Percentiles rank a stretch among this genome's conserved stretches.
Evolutionary conservation across 2,329 filamentous ascomycete genomes (phyloP).

Genomic region (Onygenales sp.): DNA sequence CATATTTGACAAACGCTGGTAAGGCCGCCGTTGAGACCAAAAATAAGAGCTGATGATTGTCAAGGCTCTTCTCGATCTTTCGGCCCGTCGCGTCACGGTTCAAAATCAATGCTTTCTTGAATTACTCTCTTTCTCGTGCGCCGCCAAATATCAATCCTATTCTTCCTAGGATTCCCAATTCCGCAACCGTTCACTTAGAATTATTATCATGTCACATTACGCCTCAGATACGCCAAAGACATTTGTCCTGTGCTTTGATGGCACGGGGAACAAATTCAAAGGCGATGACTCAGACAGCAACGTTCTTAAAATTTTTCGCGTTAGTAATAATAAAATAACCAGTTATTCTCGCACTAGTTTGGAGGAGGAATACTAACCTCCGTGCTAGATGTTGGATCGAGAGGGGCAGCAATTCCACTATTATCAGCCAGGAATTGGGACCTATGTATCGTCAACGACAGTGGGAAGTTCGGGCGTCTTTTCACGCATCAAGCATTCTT

Average conservation of each 20-base stretch:
- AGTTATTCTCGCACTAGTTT: not conserved
- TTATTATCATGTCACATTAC: slow-evolving; percentile 33
- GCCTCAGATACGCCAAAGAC: slow-evolving; percentile 35
- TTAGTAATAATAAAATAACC: slow-evolving; percentile 3
- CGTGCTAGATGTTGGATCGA: slow-evolving; percentile 31
- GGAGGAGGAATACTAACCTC: not conserved
- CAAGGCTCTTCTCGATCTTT: no score
- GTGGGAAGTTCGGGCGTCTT: slow-evolving; percentile 23
- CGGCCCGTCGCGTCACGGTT: no score
- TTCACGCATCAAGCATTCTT: slow-evolving; percentile 11
- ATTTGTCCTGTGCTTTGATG: slow-evolving; percentile 16
- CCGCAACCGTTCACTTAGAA: not conserved
- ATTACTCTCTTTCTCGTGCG: no score
- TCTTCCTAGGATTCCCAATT: no score
- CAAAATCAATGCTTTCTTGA: no score
- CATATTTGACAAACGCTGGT: no score
- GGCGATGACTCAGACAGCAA: slow-evolving; percentile 41
- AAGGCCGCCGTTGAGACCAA: no score
- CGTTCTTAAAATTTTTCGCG: slow-evolving; percentile 39
- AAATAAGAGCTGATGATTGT: no score
- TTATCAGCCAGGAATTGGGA: slow-evolving; percentile 31
- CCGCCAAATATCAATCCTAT: no score
- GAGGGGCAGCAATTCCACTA: slow-evolving; percentile 13
- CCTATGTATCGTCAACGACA: slow-evolving; percentile 31
- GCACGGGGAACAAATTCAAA: slow-evolving; percentile 21